phyloP scores from a whole-genome alignment of 2,329 filamentous ascomycete genomes.

The Pseudogymnoascus sp. region DNA sequence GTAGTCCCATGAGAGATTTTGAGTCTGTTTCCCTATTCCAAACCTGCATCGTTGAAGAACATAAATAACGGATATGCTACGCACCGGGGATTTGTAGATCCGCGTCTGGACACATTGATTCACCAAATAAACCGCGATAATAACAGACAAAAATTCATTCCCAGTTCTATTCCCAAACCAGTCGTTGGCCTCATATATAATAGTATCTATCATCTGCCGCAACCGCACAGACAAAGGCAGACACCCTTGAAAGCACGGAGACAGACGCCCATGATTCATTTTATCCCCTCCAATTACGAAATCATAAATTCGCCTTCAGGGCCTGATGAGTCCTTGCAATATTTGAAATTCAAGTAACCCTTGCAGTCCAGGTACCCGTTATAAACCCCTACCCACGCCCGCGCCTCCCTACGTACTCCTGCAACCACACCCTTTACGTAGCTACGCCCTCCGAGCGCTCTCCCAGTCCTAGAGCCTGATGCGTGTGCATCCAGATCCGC shows the following conservation, averaged over 20 bases:
- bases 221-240: neutral
- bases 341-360: neutral
- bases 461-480: neutral
- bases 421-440: neutral
- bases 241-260: neutral
- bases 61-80: no score
- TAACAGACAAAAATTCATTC: constrained; percentile 2
- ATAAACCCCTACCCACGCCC: neutral
- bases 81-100: neutral
- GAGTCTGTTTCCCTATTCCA: neutral
- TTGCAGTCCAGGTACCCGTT: neutral
- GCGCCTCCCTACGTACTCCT: neutral
- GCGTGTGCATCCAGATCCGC: constrained; percentile 8
- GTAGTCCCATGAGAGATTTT: neutral
- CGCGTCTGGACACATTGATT: neutral
- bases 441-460: constrained; percentile 1
- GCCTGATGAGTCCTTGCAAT: neutral
- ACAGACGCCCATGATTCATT: constrained; percentile 7
- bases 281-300: constrained; percentile 2
- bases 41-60: no score
- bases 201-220: neutral
- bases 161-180: constrained; percentile 7
- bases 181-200: constrained; percentile 9
- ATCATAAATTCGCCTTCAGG: neutral
- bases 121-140: no score